Percentiles rank a stretch among this genome's conserved stretches.
These are phyloP conservation scores for Tricholoma furcatifolium DNA, from an alignment of 768 basidiomycete genomes.

Conservation along the genomic window DNA sequence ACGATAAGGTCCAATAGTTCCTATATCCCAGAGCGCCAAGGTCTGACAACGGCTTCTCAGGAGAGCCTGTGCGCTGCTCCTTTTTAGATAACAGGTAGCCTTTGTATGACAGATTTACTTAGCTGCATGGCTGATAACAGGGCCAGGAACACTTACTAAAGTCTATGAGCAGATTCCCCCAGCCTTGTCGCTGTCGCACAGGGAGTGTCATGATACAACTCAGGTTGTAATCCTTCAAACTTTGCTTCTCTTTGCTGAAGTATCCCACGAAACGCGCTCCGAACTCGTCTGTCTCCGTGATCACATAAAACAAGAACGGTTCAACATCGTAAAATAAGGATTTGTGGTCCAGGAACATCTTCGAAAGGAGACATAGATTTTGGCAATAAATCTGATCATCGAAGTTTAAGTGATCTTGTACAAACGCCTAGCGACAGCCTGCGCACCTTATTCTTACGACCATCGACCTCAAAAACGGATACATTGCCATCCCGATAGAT, in stretches of 20 bases:
- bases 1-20: constrained; percentile 88
- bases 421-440: background rate
- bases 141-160: constrained; percentile 69
- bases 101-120: constrained; percentile 28
- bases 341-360: constrained; percentile 99
- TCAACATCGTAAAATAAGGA: constrained; percentile 99
- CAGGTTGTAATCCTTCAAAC: constrained; percentile 94
- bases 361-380: constrained; percentile 94
- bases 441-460: constrained; percentile 89
- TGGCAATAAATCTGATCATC: constrained; percentile 89
- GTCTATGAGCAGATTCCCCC: constrained; percentile 96
- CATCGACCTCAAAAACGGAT: constrained; percentile 97
- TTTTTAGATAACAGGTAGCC: constrained; percentile 97
- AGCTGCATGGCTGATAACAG: constrained; percentile 13
- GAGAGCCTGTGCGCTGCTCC: constrained; percentile 86
- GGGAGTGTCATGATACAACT: constrained; percentile 99
- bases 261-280: constrained; percentile 97
- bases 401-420: constrained; percentile 7
- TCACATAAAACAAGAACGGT: constrained; percentile 98
- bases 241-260: constrained; percentile 98
- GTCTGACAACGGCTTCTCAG: constrained; percentile 93
- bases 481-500: constrained; percentile 89
- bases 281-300: constrained; percentile 85
- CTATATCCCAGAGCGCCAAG: constrained; percentile 93
- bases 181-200: constrained; percentile 90